These are phyloP conservation scores for Penicillium coffeae DNA, from an alignment of 495 filamentous ascomycete species.

Conservation along the genomic window DNA sequence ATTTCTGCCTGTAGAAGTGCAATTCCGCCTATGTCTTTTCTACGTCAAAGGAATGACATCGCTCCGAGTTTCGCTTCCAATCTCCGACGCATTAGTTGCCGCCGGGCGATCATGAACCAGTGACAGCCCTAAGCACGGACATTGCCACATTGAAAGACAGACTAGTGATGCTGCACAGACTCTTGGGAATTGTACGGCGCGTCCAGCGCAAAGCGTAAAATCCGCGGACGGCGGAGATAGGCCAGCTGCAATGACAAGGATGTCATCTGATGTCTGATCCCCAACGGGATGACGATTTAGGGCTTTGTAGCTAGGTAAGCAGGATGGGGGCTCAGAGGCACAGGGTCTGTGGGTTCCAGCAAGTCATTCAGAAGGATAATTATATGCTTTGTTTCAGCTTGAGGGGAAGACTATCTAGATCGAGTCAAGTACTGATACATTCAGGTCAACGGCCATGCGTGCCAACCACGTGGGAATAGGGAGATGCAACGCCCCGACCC, in stretches of 20 bases:
- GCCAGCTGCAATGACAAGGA: no score
- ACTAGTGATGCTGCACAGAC: neutral
- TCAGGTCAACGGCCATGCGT: constrained; percentile 14
- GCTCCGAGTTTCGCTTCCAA: neutral
- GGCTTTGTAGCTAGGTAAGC: no score
- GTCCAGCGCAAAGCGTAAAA: neutral
- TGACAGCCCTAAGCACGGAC: no score
- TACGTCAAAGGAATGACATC: no score
- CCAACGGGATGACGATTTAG: neutral
- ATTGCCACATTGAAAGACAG: neutral
- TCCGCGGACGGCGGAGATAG: neutral
- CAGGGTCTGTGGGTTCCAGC: neutral
- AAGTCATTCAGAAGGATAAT: no score
- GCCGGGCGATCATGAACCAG: no score
- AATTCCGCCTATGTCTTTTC: no score
- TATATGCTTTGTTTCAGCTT: no score
- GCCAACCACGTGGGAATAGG: constrained; percentile 12
- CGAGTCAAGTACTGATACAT: no score
- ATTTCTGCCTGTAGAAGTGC: no score
- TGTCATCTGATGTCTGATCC: neutral
- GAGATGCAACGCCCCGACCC: constrained; percentile 13
- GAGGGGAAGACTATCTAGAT: no score
- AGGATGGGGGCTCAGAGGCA: no score
- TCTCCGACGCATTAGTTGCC: neutral
- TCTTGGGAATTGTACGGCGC: neutral